Percentiles rank a stretch among this genome's conserved stretches.
Conservation (phyloP, 371 early-diverging fungal species). For the Mucor piriformis region DNA sequence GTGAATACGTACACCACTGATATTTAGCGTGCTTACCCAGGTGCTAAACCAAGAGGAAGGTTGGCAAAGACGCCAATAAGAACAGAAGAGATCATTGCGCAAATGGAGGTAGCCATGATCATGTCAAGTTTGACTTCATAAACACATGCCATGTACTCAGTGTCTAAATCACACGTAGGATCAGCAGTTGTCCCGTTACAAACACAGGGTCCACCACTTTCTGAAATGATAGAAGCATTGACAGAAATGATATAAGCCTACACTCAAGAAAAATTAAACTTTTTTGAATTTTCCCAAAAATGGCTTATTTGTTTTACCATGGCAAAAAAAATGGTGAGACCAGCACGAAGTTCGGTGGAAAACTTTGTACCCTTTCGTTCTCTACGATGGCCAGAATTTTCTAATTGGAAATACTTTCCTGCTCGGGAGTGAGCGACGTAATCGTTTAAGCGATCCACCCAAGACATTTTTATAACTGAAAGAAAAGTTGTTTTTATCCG, state of each 20-base stretch:
- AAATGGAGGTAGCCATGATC: slow-evolving; percentile 73
- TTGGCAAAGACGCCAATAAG: slow-evolving; percentile 76
- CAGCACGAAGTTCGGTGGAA: slow-evolving; percentile 72
- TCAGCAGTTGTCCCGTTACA: slow-evolving; percentile 55
- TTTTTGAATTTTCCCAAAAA: neutral
- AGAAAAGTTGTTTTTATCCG: neutral
- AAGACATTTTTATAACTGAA: slow-evolving; percentile 3
- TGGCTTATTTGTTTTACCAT: slow-evolving; percentile 28
- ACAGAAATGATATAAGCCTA: slow-evolving; percentile 54
- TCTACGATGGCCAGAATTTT: slow-evolving; percentile 57
- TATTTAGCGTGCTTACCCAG: slow-evolving; percentile 43
- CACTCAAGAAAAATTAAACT: neutral
- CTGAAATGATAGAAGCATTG: slow-evolving; percentile 74
- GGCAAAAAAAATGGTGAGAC: slow-evolving; percentile 52
- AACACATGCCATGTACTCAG: slow-evolving; percentile 63
- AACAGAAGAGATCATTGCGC: slow-evolving; percentile 65
- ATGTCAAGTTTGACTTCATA: slow-evolving; percentile 67
- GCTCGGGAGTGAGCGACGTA: slow-evolving; percentile 55
- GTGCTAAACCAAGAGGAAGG: slow-evolving; percentile 77
- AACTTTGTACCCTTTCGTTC: slow-evolving; percentile 64
- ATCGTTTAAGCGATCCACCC: slow-evolving; percentile 52
- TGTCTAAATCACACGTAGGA: slow-evolving; percentile 48
- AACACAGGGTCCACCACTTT: slow-evolving; percentile 76
- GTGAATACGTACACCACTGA: neutral
- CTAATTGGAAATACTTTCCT: slow-evolving; percentile 69